Evolutionary conservation across 805 yeast genomes (phyloP), one percentile per base, ranked within the genome.

Genomic region (Candida methanosorbosa): DNA sequence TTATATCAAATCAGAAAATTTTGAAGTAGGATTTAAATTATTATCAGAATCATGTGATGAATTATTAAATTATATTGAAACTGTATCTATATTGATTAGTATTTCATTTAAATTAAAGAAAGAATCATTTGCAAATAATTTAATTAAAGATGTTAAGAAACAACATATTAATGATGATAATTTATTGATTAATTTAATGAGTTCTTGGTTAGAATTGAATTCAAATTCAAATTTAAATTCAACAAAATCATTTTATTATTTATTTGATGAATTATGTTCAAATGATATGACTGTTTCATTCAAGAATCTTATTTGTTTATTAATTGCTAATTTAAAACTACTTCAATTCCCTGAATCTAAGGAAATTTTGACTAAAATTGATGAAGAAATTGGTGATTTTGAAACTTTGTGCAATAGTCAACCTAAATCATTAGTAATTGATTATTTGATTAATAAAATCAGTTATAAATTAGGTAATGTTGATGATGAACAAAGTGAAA

Each of bases 311-410:
- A 49, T 73, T 24, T 78, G 81, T 27, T 73, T 86, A 49, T 70
- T 86, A 29, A 81, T 78, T 9, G 67, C 87, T 39, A 86, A 88
- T 41, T 60, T 88, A 47, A 86, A 84, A 61, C 71, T 86, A 54
- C 75, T 78, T 33, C 82, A 88, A 50, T 64, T 75, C 37, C 90
- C 88, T 2, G 97, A 90, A 59, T 88, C 95, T 9, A 70, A 72
- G 39, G 84, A 83, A 41, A 64, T 78, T 25, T 60, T 81, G 11
- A 60, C 59, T 21, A 61, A 68, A 33, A 58, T 68, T 40, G 60
- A 60, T 5, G 43, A 42, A 14, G 18, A n/a, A 4, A 20, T 19
- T 6, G 20, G 38, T 37, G 13, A 28, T 44, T 30, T 44, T 47
- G 12, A 46, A 17, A 14, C 27, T 9, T n/a, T n/a, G n/a, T n/a